Evolutionary conservation across 495 filamentous ascomycete species (phyloP).

Genomic region (Lepidopterella palustris): DNA sequence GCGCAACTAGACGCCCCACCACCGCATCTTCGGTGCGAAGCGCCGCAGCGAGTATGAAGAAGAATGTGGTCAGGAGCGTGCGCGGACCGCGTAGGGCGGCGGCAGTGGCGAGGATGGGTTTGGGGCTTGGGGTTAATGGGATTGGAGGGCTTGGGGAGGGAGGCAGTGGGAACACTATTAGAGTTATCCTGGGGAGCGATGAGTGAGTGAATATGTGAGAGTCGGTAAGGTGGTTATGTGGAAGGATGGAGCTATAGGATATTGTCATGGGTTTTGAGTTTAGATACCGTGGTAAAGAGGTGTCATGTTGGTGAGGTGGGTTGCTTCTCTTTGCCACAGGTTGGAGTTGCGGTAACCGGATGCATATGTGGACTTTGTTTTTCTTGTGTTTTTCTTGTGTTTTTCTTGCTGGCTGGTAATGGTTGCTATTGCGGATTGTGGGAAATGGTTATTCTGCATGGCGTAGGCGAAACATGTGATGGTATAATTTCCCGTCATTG

Average conservation of each 20-base stretch:
- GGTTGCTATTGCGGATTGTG: too few species aligned
- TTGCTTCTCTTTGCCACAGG: too few species aligned
- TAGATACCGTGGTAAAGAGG: too few species aligned
- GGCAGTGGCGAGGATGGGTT: conserved; percentile 1
- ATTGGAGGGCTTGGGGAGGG: conserved; percentile 2
- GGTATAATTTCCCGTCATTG: too few species aligned
- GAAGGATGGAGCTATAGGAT: too few species aligned
- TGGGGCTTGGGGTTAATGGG: neutral
- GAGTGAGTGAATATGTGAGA: too few species aligned
- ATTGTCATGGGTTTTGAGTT: too few species aligned
- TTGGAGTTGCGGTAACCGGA: too few species aligned
- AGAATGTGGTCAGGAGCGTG: conserved; percentile 5
- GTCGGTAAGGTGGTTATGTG: too few species aligned
- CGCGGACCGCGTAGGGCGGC: neutral
- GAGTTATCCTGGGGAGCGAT: neutral
- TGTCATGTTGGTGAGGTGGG: too few species aligned
- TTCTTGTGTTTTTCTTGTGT: neutral
- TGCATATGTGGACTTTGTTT: neutral
- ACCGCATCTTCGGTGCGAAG: neutral
- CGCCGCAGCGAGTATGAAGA: conserved; percentile 1
- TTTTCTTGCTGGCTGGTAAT: neutral
- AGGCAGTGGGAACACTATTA: conserved; percentile 4
- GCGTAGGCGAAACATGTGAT: too few species aligned
- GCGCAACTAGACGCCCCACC: conserved; percentile 1
- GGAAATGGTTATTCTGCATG: too few species aligned